These are phyloP conservation scores for Miscanthus sacchariflorus DNA, from an alignment of 202 grass and related monocot species.

Conservation along the genomic window DNA sequence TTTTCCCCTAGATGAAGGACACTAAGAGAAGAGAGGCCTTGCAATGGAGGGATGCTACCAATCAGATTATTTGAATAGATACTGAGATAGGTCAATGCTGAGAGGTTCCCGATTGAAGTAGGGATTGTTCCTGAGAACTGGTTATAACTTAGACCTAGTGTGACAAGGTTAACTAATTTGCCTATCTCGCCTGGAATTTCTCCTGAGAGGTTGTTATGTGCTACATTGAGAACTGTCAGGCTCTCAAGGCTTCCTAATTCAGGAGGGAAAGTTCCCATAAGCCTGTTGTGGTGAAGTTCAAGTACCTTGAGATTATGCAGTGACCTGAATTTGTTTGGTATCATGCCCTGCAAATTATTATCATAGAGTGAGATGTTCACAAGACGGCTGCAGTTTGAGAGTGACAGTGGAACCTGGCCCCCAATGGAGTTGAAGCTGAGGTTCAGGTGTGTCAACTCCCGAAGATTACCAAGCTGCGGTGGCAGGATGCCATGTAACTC, in stretches of 20 bases:
- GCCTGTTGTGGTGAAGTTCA: slow-evolving; percentile 41
- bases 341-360: slow-evolving; percentile 19
- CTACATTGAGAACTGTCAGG: slow-evolving; percentile 25
- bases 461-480: slow-evolving; percentile 38
- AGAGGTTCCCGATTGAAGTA: slow-evolving; percentile 44
- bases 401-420: slow-evolving; percentile 26
- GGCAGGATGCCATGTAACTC: slow-evolving; percentile 44
- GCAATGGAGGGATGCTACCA: slow-evolving; percentile 46
- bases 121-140: slow-evolving; percentile 50
- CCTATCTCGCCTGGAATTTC: slow-evolving; percentile 48
- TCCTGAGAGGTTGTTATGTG: slow-evolving; percentile 47
- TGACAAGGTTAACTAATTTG: slow-evolving; percentile 20
- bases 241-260: slow-evolving; percentile 29
- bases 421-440: slow-evolving; percentile 42
- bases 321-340: slow-evolving; percentile 5
- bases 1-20: slow-evolving; percentile 13
- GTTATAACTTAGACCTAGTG: slow-evolving; percentile 36
- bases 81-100: neutral
- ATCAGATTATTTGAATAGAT: neutral
- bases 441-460: neutral
- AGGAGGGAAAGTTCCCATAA: slow-evolving; percentile 40
- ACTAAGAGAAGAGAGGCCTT: slow-evolving; percentile 21
- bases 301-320: slow-evolving; percentile 44
- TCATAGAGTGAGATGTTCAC: neutral
- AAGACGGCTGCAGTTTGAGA: slow-evolving; percentile 32